Evolutionary conservation across 2,329 filamentous ascomycete species (phyloP).

Genomic region (Lithohypha guttulata): DNA sequence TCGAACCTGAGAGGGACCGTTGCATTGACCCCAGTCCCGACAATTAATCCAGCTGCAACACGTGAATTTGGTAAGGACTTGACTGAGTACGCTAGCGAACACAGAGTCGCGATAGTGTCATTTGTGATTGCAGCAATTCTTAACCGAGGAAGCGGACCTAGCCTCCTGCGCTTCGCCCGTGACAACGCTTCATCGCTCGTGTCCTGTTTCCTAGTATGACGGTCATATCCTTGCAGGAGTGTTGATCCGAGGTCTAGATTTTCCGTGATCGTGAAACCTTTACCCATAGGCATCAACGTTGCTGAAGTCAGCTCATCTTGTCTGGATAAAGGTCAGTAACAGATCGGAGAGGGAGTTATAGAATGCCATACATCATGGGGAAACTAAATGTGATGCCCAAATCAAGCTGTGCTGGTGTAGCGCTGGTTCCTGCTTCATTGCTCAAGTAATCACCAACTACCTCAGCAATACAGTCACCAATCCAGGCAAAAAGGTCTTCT

Average conservation of each 20-base stretch:
- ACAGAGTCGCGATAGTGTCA: constrained; percentile 67
- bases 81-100: constrained; percentile 64
- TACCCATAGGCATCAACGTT: constrained; percentile 47
- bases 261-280: constrained; percentile 47
- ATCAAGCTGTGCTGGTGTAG: constrained; percentile 34
- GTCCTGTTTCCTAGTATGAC: constrained; percentile 34
- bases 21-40: constrained; percentile 71
- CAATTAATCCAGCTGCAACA: constrained; percentile 68
- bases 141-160: constrained; percentile 48
- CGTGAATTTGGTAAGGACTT: constrained; percentile 50
- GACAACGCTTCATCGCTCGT: constrained; percentile 23
- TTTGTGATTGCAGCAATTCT: constrained; percentile 68
- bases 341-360: too few species aligned
- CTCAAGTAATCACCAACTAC: constrained; percentile 50
- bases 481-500: constrained; percentile 69
- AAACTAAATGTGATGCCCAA: constrained; percentile 43
- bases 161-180: constrained; percentile 35
- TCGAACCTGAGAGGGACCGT: constrained; percentile 60
- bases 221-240: constrained; percentile 43
- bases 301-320: constrained; percentile 45
- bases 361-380: constrained; percentile 40
- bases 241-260: constrained; percentile 46
- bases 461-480: constrained; percentile 63
- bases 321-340: constrained; percentile 23
- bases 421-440: constrained; percentile 28